These are phyloP conservation scores for Nidula microcarpa DNA, from an alignment of 768 basidiomycete species.

Conservation along the genomic window DNA sequence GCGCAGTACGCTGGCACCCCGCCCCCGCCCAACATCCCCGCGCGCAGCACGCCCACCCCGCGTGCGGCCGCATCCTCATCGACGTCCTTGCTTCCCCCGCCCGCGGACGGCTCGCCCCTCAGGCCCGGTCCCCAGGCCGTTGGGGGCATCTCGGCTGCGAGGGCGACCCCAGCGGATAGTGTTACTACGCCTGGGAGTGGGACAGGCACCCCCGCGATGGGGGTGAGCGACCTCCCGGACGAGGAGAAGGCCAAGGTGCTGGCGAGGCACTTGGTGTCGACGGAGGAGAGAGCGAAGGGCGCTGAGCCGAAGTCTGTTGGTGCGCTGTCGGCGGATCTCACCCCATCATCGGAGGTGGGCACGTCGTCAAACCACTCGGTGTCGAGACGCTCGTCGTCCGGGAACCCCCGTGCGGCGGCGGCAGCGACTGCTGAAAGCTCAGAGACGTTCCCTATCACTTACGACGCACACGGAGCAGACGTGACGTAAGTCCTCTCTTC, in stretches of 20 bases:
- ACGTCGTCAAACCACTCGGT: slow-evolving; percentile 2
- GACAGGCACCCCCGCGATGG: slow-evolving; percentile 24
- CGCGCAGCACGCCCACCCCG: slow-evolving; percentile 23
- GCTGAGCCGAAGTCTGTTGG: slow-evolving; percentile 22
- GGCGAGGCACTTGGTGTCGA: slow-evolving; percentile 74
- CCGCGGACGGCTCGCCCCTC: slow-evolving; percentile 12
- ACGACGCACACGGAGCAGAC: slow-evolving; percentile 84
- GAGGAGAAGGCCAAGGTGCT: slow-evolving; percentile 85
- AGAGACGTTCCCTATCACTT: slow-evolving; percentile 85
- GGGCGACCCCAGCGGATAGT: slow-evolving; percentile 18
- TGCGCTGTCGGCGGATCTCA: not conserved
- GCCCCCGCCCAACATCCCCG: slow-evolving; percentile 57
- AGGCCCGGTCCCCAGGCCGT: slow-evolving; percentile 9
- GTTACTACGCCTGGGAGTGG: slow-evolving; percentile 6
- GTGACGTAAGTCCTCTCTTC: slow-evolving; percentile 71
- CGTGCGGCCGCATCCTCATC: slow-evolving; percentile 9
- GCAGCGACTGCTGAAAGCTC: slow-evolving; percentile 38
- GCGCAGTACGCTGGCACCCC: slow-evolving; percentile 59
- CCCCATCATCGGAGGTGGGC: slow-evolving; percentile 9
- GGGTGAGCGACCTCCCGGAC: slow-evolving; percentile 64
- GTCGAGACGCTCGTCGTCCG: slow-evolving; percentile 19
- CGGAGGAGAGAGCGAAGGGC: slow-evolving; percentile 53
- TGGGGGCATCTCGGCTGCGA: slow-evolving; percentile 22
- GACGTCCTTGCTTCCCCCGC: slow-evolving; percentile 2
- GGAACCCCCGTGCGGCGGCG: slow-evolving; percentile 10